phyloP scores from a whole-genome alignment of 1,139 yeast genomes.

The Protomyces pachydermus region DNA sequence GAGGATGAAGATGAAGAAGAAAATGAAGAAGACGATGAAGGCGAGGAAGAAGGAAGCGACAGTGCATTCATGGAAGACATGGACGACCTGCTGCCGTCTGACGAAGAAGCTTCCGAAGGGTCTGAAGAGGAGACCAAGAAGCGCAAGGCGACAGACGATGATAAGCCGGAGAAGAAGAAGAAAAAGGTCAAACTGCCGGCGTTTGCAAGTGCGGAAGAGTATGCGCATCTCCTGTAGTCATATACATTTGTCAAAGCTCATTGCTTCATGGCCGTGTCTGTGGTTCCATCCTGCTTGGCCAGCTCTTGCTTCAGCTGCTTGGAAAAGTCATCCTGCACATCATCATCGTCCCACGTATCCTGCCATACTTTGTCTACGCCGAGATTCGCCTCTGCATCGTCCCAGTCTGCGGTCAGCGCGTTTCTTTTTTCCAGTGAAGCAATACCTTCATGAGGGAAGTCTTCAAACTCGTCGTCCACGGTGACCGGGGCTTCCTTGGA shows the following conservation, averaged over 20 bases:
- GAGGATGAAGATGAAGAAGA: constrained; percentile 35
- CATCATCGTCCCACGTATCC: constrained; percentile 88
- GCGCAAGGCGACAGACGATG: constrained; percentile 36
- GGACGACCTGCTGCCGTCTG: constrained; percentile 26
- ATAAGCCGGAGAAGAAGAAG: constrained; percentile 45
- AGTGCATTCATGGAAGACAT: constrained; percentile 32
- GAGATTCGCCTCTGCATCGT: constrained; percentile 47
- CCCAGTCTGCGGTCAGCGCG: constrained; percentile 45
- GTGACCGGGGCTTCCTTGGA: constrained; percentile 36
- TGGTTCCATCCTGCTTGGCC: constrained; percentile 10
- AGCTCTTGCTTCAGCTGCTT: constrained; percentile 53
- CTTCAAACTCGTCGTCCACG: constrained; percentile 84
- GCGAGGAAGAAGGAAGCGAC: constrained; percentile 33
- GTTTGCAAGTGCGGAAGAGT: constrained; percentile 87
- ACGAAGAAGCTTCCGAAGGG: background rate
- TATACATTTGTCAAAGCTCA: background rate
- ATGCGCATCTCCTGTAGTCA: constrained; percentile 44
- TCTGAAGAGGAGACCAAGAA: constrained; percentile 40
- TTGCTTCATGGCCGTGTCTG: constrained; percentile 20
- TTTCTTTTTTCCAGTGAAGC: constrained; percentile 28
- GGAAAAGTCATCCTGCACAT: constrained; percentile 79
- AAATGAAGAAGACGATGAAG: constrained; percentile 29
- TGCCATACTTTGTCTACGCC: constrained; percentile 63
- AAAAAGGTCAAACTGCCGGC: constrained; percentile 69
- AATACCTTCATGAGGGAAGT: constrained; percentile 80